These are phyloP conservation scores for Adansonia madagascariensis DNA, from an alignment of 441 rosid species.

Conservation along the genomic window DNA sequence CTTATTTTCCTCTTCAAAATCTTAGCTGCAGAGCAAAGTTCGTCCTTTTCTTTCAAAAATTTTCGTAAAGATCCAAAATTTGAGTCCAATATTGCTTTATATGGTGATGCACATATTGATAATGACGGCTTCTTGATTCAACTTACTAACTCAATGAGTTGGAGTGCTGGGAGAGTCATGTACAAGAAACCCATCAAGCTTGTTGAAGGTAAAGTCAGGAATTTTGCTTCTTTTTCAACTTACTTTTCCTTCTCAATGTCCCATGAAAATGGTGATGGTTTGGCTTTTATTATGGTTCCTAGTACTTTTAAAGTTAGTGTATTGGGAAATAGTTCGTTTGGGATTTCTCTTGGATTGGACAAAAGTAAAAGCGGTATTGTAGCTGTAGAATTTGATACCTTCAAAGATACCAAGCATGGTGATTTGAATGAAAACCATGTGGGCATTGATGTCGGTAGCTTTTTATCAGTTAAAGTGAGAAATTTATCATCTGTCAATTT, in stretches of 20 bases:
- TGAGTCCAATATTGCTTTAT: conserved; percentile 53
- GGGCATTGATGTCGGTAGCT: conserved; percentile 53
- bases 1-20: conserved; percentile 42
- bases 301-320: conserved; percentile 39
- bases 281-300: conserved; percentile 74
- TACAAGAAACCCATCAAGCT: conserved; percentile 74
- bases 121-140: conserved; percentile 52
- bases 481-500: conserved; percentile 46
- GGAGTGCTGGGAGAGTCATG: conserved; percentile 62
- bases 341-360: conserved; percentile 43
- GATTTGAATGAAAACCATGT: conserved; percentile 57
- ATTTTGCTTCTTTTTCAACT: conserved; percentile 63
- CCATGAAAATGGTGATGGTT: conserved; percentile 51
- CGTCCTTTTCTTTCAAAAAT: conserved; percentile 53
- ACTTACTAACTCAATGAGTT: conserved; percentile 53
- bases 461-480: conserved; percentile 44
- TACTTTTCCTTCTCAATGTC: conserved; percentile 69
- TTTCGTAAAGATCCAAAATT: conserved; percentile 53
- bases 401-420: conserved; percentile 35
- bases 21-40: conserved; percentile 41
- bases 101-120: conserved; percentile 66
- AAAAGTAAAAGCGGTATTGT: conserved; percentile 33
- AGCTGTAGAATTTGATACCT: conserved; percentile 59
- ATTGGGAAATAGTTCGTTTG: conserved; percentile 55
- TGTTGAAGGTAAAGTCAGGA: conserved; percentile 58